These are phyloP conservation scores for Papiliotrema flavescens DNA, from an alignment of 1,284 basidiomycete genomes.

Conservation along the genomic window DNA sequence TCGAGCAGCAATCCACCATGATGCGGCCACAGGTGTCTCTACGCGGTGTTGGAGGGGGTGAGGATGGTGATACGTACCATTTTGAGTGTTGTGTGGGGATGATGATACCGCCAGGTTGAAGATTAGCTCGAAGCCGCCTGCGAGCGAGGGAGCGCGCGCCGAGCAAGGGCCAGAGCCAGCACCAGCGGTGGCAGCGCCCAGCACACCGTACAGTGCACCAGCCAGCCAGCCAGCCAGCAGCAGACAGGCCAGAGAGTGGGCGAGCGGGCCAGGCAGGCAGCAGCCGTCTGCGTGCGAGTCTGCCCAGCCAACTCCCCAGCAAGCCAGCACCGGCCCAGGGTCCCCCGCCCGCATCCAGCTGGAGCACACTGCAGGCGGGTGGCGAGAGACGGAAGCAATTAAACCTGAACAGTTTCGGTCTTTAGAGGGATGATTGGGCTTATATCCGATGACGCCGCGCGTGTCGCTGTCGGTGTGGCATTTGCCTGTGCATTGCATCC, in stretches of 20 bases:
- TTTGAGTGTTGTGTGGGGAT: slow-evolving; percentile 24
- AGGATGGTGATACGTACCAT: slow-evolving; percentile 24
- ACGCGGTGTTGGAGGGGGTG: too few species aligned
- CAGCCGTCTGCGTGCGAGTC: too few species aligned
- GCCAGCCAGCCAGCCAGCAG: neutral
- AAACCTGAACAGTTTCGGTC: slow-evolving; percentile 9
- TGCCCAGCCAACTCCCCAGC: too few species aligned
- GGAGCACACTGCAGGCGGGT: neutral
- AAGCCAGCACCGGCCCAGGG: too few species aligned
- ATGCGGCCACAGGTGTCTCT: neutral
- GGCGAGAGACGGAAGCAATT: slow-evolving; percentile 1
- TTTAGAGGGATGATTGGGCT: neutral
- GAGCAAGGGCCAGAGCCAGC: too few species aligned
- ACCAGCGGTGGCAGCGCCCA: too few species aligned
- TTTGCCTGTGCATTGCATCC: too few species aligned
- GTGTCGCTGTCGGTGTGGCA: neutral
- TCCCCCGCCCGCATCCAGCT: too few species aligned
- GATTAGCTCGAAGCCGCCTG: neutral
- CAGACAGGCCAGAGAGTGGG: neutral
- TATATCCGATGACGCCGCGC: slow-evolving; percentile 14
- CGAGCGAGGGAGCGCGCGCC: neutral
- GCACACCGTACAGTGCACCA: too few species aligned
- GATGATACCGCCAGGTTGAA: neutral
- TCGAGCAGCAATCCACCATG: neutral
- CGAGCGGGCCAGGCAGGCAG: too few species aligned